Base-by-base conservation (phyloP, 768 basidiomycete genomes). In the Strobilomyces confusus region DNA sequence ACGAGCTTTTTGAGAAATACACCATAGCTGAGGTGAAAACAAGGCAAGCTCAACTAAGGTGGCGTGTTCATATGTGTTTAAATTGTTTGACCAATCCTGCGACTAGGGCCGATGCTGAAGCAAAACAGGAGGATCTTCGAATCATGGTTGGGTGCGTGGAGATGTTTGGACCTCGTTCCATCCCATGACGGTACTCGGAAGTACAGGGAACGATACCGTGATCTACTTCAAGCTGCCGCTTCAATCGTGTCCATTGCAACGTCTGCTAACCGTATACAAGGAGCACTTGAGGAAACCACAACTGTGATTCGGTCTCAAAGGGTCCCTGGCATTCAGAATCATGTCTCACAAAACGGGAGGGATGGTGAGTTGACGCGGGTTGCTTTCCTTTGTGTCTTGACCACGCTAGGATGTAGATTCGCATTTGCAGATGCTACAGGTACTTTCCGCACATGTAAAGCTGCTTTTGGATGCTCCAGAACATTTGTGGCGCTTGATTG, bases 401-500 rank as follows among this genome's bases (percentile, higher is more conserved):
- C 29, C 48, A 6, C 48, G 33, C 46, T 33, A 41, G 45, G 22
- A 22, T 34, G 46, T 40, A 89, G 90, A 92, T 63, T 69, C 77
- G 25, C 85, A 89, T 60, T 66, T 93, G 25, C 80, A 80, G 52
- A 74, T 80, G 13, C 63, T 93, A 38, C 91, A 92, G 60, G 71
- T 83, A 9, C 78, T 94, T 17, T 87, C 93, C 25, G 91, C 92
- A 1, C 92, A 95, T 64, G 77, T 97, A 63, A 95, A 95, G 67
- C 72, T 97, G n/a, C 77, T 97, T 17, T 72, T 97, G 7, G 94
- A 97, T 69, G 86, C 91, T 9, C 92, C 94, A 8, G 94, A 97
- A 67, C 86, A 93, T 69, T 70, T 97, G 20, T 97, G 94, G 89
- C 80, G 89, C 4, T 76, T 94, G 49, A 81, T 95, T 52, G 90